Base-by-base conservation (phyloP, 805 yeast genomes). In the Teunomyces panamensis region DNA sequence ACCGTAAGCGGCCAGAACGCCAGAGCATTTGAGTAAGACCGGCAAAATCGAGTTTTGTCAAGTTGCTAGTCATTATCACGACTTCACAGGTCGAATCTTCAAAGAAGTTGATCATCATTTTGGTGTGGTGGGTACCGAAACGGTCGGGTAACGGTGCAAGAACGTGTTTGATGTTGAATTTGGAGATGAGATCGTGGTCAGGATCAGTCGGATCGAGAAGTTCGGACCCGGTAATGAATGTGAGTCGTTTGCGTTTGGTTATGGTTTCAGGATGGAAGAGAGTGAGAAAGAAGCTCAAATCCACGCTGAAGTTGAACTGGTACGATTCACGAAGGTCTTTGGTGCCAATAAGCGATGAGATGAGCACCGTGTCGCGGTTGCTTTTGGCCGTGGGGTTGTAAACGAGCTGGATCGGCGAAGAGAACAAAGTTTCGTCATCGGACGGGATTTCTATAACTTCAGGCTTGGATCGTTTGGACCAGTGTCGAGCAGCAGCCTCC, bases 1-100 rank as follows among this genome's bases (percentile, higher is more conserved):
- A 1, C n/a, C 42, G 4, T 20, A 74, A 47, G 20, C 61, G 56
- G 0, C 86, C 88, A 6, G 86, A 77, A 30, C 73, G 62, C 90
- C 90, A 85, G 29, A 78, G 66, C 73, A 83, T 81, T 56, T 85
- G 89, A 5, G 86, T 84, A 47, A 85, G 80, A 1, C 74, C 73
- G 4, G 67, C 65, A 44, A 80, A 75, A 60, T 85, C 91, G 0
- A 74, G 57, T 30, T 62, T 60, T 0, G 84, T 80, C 46, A 84
- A 58, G 60, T 85, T 85, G 59, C 79, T 75, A 1, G 89, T 79
- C 60, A 84, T 79, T 20, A 85, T 65, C 17, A 79, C 79, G 0
- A 85, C 60, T 56, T 79, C 82, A 29, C 75, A 61, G 0, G 74
- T 62, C 13, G 65, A 67, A 51, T 78, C 79, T 2, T 58, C 58